phyloP scores from a whole-genome alignment of 768 basidiomycete species.

The Antrodiella citrinella region DNA sequence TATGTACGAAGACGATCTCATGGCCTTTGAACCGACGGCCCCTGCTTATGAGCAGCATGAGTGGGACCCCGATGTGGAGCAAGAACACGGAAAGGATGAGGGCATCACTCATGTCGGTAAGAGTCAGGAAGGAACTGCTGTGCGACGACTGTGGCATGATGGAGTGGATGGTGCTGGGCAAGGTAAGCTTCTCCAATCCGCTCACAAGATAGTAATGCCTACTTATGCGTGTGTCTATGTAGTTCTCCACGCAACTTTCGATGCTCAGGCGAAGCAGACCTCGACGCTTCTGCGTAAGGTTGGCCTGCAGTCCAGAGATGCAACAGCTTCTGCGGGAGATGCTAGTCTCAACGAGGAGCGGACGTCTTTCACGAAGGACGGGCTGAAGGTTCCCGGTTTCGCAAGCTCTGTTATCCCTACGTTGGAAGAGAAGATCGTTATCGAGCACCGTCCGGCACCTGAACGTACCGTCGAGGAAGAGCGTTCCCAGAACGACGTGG shows the following conservation, averaged over 20 bases:
- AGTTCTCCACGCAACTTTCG: slow-evolving; percentile 36
- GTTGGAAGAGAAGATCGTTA: slow-evolving; percentile 56
- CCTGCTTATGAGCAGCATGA: slow-evolving; percentile 43
- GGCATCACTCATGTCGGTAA: slow-evolving; percentile 26
- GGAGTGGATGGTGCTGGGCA: slow-evolving; percentile 35
- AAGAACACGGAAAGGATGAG: slow-evolving; percentile 37
- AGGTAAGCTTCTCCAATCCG: slow-evolving; percentile 33
- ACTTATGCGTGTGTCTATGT: slow-evolving; percentile 4
- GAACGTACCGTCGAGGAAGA: not conserved
- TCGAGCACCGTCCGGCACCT: slow-evolving; percentile 26
- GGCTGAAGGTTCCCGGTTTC: slow-evolving; percentile 46
- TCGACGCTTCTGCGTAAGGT: slow-evolving; percentile 33
- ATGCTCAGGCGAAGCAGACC: slow-evolving; percentile 28
- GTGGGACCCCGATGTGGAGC: slow-evolving; percentile 73
- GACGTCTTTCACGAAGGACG: slow-evolving; percentile 43
- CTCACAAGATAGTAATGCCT: too few relatives aligned
- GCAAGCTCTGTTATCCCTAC: slow-evolving; percentile 58
- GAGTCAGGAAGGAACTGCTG: slow-evolving; percentile 13
- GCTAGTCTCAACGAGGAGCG: slow-evolving; percentile 40
- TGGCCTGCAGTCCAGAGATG: slow-evolving; percentile 32
- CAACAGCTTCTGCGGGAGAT: slow-evolving; percentile 34
- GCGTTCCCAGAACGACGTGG: not conserved
- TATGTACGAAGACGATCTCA: slow-evolving; percentile 68
- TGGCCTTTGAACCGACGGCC: slow-evolving; percentile 42
- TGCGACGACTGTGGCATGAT: slow-evolving; percentile 24